Evolutionary conservation across 2,329 filamentous ascomycete species (phyloP).

Genomic region (Stemphylium vesicarium): DNA sequence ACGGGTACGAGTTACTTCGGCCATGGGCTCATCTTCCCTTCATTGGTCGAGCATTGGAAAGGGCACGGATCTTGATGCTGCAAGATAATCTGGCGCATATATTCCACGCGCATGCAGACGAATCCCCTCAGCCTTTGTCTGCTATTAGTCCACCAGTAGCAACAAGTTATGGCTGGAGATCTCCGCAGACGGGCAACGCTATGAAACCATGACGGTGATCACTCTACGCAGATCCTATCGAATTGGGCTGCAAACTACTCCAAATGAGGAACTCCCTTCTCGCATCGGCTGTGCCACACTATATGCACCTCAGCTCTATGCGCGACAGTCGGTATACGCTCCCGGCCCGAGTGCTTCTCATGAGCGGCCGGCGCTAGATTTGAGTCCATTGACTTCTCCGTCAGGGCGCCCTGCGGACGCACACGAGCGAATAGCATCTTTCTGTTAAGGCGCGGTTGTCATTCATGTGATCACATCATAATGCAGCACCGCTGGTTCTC

Average conservation of each 20-base stretch:
- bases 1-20: conserved; percentile 28
- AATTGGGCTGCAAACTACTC: neutral
- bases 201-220: neutral
- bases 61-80: conserved; percentile 27
- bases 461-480: neutral
- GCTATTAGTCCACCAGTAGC: conserved; percentile 7
- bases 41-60: conserved; percentile 27
- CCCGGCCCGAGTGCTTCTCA: neutral
- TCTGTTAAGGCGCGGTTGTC: neutral
- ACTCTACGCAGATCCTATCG: neutral
- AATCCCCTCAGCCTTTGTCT: conserved; percentile 4
- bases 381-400: neutral
- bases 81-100: conserved; percentile 24
- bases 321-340: neutral
- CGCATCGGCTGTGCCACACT: neutral
- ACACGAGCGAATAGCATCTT: neutral
- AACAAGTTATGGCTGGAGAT: conserved; percentile 9
- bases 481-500: neutral
- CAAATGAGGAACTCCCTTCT: neutral
- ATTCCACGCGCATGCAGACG: conserved; percentile 14
- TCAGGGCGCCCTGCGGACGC: conserved; percentile 1
- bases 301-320: neutral
- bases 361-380: neutral
- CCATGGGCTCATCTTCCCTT: conserved; percentile 32
- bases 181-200: neutral